Base-by-base conservation (phyloP, 345 rosid species). In the Gossypium turneri region DNA sequence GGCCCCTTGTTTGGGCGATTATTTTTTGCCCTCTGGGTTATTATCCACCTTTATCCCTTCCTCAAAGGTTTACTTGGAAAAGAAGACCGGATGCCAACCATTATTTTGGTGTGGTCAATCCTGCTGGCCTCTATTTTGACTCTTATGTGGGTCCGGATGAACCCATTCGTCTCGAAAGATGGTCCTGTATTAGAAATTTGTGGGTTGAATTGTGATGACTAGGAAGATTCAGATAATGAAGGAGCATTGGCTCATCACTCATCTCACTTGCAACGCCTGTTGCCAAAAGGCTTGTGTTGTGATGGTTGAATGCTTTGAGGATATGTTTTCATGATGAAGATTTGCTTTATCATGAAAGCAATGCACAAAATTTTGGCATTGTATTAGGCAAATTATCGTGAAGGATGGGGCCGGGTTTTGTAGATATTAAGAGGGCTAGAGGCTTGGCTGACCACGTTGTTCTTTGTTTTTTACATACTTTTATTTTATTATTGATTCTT, bases 41-140 rank as follows among this genome's bases (percentile, higher is more conserved):
- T 94, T 53, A 43, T 94, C 70, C 98, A 94, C 75, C 90, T 94
- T 41, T 94, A 92, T 79, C 98, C 98, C 1, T 94, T 94, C 98
- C 97, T 94, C 82, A 94, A 94, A 83, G 98, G 98, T 50, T 82
- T 92, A 74, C 97, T 94, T 0, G 98, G 98, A 78, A 92, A 89
- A 72, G 98, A 94, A 85, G 98, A 94, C 65, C 79, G 97, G 34
- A 93, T 90, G 95, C 98, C 98, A 0, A 94, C 98, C 55, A 94
- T 94, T 75, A 87, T 94, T 16, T 47, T 94, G 75, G 98, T 94
- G 38, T 94, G 98, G 98, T 94, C 98, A 2, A 94, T 94, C 75
- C 90, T 94, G 24, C 89, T 94, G 3, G 90, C 98, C 78, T 94
- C 97, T 1, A 90, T 94, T 82, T 77, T 94, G 85, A 94, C 98